Evolutionary conservation across 2,329 filamentous ascomycete genomes (phyloP).

Genomic region (Aspergillus sp.): DNA sequence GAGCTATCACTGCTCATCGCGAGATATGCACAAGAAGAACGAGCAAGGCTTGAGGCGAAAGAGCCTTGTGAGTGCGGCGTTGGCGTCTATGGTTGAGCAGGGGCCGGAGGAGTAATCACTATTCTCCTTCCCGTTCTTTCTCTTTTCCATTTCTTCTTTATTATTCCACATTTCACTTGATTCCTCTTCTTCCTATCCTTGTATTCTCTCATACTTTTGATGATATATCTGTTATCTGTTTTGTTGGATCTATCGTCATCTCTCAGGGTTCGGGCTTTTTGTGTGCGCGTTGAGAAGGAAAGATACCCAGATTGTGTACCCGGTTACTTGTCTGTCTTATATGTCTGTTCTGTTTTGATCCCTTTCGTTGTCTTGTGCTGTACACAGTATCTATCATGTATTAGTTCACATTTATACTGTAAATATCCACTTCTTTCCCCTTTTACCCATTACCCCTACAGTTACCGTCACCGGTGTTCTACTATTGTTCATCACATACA

Average conservation of each 20-base stretch:
- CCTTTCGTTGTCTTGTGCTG: no score
- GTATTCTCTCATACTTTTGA: conserved; percentile 6
- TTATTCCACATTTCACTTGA: background rate
- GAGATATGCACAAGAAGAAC: conserved; percentile 35
- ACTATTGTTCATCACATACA: background rate
- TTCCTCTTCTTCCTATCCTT: background rate
- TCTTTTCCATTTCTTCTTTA: background rate
- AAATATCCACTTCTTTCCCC: background rate
- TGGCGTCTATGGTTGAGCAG: conserved; percentile 38
- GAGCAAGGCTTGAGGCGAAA: conserved; percentile 41
- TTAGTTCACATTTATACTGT: background rate
- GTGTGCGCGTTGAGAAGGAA: conserved; percentile 12
- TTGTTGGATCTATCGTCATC: background rate
- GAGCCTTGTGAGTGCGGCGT: conserved; percentile 42
- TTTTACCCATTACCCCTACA: no score
- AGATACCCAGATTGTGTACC: conserved; percentile 18
- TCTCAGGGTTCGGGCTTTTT: conserved; percentile 7
- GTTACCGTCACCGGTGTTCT: background rate
- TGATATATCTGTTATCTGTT: conserved; percentile 3
- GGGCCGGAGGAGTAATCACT: conserved; percentile 1
- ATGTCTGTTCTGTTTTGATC: background rate
- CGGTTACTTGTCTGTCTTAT: background rate
- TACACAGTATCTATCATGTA: no score
- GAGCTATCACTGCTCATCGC: conserved; percentile 28
- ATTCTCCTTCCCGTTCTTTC: no score